Base-by-base conservation (phyloP, 164 flowering plant genomes). In the Sextonia rubra region DNA sequence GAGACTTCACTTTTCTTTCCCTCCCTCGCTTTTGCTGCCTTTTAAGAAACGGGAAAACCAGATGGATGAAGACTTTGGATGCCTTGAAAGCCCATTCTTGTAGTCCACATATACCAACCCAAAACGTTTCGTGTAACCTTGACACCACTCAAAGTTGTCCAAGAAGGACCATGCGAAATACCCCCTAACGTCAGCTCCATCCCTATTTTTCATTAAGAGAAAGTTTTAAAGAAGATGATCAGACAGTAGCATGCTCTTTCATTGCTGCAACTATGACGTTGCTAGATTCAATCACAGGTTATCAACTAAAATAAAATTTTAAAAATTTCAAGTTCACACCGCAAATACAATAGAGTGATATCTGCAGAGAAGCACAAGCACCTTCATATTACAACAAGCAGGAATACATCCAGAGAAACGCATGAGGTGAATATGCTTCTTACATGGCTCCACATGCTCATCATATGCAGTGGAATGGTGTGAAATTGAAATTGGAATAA, bases 151-250 rank as follows among this genome's bases (percentile, higher is more conserved):
- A 32, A 89, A 91, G 77, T 90, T 94, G 83, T 94, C 98, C 74
- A 90, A 4, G 0, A 93, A 75, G 3, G 98, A 94, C 98, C 98
- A 94, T 9, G 93, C 98, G 76, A 94, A 90, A 80, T 91, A 90
- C 26, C 98, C 98, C 69, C 79, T 85, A 55, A 93, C 86, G 75
- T 94, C 81, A 14, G 66, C 85, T 69, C 97, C 97, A 74, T 91
- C 94, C 87, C 97, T 94, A 29, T 29, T 52, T 15, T 15, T 52
- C 58, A 52, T 5, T 47, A 20, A 52, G 58, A 52, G 58, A 12
- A 15, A 52, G 14, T 20, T 52, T 20, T 4, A 52, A 52, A 52
- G 44, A 37, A 37, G 44, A 37, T 7, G 11, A 37, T 37, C 44
- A 37, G n/a, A 52, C 58, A 11, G 58, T 18, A 52, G n/a, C 58